Evolutionary conservation across 2,329 filamentous ascomycete genomes (phyloP), one percentile per base, ranked within the genome.

Genomic region (Emericellopsis atlantica): DNA sequence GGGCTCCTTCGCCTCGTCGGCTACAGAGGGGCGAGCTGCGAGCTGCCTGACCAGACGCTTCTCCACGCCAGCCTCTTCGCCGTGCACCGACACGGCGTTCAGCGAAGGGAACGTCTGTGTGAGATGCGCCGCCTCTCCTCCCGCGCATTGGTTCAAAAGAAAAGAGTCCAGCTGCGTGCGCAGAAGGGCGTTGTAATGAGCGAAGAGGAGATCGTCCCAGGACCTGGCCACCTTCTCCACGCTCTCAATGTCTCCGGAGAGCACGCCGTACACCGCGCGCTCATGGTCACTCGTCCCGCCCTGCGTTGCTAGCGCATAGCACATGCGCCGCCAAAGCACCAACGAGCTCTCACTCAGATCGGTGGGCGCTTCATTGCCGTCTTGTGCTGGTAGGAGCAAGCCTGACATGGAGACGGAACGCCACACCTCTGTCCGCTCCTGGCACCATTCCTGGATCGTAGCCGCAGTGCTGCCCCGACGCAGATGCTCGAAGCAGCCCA

Each of bases 401-500:
- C 82, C 83, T 18, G 84, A 85, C 52, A 96, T 74, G 44, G 83
- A 84, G 31, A 90, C 74, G 34, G 87, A 87, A 46, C 90, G 79
- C 90, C 90, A 98, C 45, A 81, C 76, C 62, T 96, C 89, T 9
- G 86, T 85, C 44, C 84, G 76, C 51, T 90, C 84, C 37, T 81
- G 68, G 52, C 88, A 94, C 86, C 88, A 95, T 38, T 89, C 83
- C 41, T 79, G 76, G 46, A 96, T 84, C 32, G 83, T 75, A 8
- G 73, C 62, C 62, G 84, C 76, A 45, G 71, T 77, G 48, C 78
- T 80, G n/a, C 92, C 92, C 36, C 88, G 79, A 38, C 90, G 79
- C 40, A 98, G 69, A 68, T 95, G 84, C 58, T 95, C 87, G 66
- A 88, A 96, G 61, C 86, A 92, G n/a, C 85, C 83, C 45, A 89